Conservation (phyloP, 2,329 filamentous ascomycete species). For the Aotearoamyces nothofagi region DNA sequence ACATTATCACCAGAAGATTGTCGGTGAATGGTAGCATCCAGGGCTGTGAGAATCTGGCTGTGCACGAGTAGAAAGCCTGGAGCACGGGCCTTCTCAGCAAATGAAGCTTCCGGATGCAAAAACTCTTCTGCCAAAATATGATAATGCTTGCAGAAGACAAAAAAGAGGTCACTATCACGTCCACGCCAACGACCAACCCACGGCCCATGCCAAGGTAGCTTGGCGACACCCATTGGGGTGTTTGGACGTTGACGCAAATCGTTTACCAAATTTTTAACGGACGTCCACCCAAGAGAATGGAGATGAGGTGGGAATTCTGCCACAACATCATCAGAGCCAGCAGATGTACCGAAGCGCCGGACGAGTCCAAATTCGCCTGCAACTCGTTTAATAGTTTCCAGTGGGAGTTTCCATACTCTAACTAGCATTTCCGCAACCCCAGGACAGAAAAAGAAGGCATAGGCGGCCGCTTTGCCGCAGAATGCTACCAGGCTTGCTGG, state of each 20-base stretch:
- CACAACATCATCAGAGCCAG: constrained; percentile 18
- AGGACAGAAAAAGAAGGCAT: constrained; percentile 61
- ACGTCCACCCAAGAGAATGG: constrained; percentile 43
- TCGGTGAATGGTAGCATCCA: constrained; percentile 54
- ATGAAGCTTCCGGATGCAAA: constrained; percentile 31
- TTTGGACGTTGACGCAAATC: constrained; percentile 35
- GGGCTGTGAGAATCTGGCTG: constrained; percentile 48
- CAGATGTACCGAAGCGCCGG: constrained; percentile 31
- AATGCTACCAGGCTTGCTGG: constrained; percentile 45
- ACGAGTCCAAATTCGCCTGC: constrained; percentile 43
- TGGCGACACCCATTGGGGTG: constrained; percentile 41
- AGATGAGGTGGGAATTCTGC: constrained; percentile 28
- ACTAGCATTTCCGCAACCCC: constrained; percentile 54
- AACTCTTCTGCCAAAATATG: constrained; percentile 50
- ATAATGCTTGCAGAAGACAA: constrained; percentile 57
- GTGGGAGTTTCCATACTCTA: constrained; percentile 46
- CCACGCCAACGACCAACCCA: constrained; percentile 60
- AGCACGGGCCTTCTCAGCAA: constrained; percentile 40
- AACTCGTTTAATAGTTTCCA: constrained; percentile 45
- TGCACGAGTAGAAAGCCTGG: constrained; percentile 50
- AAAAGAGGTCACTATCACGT: constrained; percentile 60
- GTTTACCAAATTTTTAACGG: constrained; percentile 37
- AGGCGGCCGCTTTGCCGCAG: constrained; percentile 57
- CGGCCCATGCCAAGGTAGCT: constrained; percentile 50
- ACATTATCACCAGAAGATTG: constrained; percentile 28